phyloP scores from a whole-genome alignment of 1,139 yeast species.

The Blastobotrys arbuscula region DNA sequence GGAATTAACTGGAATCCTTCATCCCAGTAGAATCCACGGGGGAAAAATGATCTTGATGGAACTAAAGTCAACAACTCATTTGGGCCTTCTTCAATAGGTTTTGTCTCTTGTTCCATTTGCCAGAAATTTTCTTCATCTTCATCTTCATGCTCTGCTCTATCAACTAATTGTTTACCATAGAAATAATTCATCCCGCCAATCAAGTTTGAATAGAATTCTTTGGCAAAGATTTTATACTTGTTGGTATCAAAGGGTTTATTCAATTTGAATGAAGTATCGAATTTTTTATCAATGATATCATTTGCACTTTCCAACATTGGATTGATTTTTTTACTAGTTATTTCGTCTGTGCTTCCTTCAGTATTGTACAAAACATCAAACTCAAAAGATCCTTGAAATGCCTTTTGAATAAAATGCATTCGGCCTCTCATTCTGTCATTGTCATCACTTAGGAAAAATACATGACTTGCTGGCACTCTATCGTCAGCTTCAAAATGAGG shows the following conservation, averaged over 20 bases:
- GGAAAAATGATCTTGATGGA: slow-evolving; percentile 92
- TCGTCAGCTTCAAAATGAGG: slow-evolving; percentile 35
- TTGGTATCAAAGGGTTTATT: slow-evolving; percentile 48
- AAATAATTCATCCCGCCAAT: slow-evolving; percentile 89
- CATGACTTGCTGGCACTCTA: slow-evolving; percentile 33
- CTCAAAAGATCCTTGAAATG: slow-evolving; percentile 69
- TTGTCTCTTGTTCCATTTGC: slow-evolving; percentile 26
- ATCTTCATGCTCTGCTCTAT: slow-evolving; percentile 55
- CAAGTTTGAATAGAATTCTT: slow-evolving; percentile 73
- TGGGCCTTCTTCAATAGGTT: slow-evolving; percentile 31
- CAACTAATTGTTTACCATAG: slow-evolving; percentile 83
- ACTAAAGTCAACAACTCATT: slow-evolving; percentile 70
- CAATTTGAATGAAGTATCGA: slow-evolving; percentile 49
- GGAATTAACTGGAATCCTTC: slow-evolving; percentile 95
- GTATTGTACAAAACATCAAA: slow-evolving; percentile 62
- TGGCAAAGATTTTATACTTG: slow-evolving; percentile 55
- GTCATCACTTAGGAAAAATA: slow-evolving; percentile 55
- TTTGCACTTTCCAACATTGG: slow-evolving; percentile 31
- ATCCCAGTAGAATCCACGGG: slow-evolving; percentile 98
- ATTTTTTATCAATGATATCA: slow-evolving; percentile 49
- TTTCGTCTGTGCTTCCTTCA: slow-evolving; percentile 40
- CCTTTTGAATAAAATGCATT: slow-evolving; percentile 70
- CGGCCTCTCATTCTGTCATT: slow-evolving; percentile 56
- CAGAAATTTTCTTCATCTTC: slow-evolving; percentile 38
- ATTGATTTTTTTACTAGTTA: slow-evolving; percentile 30